These are phyloP conservation scores for Trichoderma brevicompactum DNA, from an alignment of 2,329 filamentous ascomycete species.

Conservation along the genomic window DNA sequence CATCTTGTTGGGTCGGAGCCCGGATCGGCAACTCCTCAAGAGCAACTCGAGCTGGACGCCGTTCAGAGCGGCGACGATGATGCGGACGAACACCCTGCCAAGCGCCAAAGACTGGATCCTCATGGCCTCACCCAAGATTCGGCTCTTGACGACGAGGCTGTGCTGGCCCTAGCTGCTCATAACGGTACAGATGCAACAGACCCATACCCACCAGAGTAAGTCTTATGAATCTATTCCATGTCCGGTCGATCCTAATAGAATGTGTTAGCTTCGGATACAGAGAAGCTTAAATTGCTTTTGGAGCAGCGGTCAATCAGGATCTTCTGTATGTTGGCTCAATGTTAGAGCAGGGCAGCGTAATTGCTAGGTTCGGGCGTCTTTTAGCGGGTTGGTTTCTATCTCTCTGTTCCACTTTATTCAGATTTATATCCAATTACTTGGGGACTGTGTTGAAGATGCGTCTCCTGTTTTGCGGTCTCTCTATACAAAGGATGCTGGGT, in stretches of 20 bases:
- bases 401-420: too few species aligned
- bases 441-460: background rate
- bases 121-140: constrained; percentile 34
- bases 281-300: constrained; percentile 41
- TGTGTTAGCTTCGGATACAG: constrained; percentile 46
- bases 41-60: constrained; percentile 25
- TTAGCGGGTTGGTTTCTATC: too few species aligned
- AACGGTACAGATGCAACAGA: constrained; percentile 45
- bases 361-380: background rate
- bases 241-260: constrained; percentile 1
- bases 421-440: too few species aligned
- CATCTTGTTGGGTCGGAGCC: constrained; percentile 23
- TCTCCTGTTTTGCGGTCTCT: background rate
- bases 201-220: constrained; percentile 51
- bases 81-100: constrained; percentile 44
- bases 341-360: background rate
- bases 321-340: background rate
- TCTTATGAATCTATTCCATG: background rate
- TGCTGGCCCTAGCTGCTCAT: constrained; percentile 53
- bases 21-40: constrained; percentile 18
- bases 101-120: constrained; percentile 46
- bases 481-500: background rate
- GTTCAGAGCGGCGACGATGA: constrained; percentile 36
- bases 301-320: background rate
- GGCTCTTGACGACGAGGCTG: constrained; percentile 49